phyloP scores from a whole-genome alignment of 495 filamentous ascomycete species.

The Aspergillus cristatus region DNA sequence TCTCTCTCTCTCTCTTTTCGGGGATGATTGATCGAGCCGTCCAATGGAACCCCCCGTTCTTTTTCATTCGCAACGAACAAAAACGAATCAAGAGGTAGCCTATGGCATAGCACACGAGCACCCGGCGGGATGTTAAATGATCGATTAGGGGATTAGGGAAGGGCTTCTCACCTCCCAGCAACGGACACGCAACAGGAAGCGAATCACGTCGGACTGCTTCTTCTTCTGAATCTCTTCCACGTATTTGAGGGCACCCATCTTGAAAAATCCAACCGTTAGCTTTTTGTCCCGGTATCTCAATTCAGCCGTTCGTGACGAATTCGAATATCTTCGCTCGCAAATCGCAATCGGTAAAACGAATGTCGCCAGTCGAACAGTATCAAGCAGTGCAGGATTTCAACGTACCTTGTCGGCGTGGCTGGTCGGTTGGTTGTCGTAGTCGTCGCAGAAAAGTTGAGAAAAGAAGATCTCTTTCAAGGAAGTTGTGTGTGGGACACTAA shows the following conservation, averaged over 20 bases:
- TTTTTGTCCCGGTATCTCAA: not conserved
- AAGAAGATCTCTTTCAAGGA: constrained; percentile 23
- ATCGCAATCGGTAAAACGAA: constrained; percentile 1
- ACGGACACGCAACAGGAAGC: constrained; percentile 98
- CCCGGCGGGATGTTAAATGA: constrained; percentile 41
- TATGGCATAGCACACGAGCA: constrained; percentile 36
- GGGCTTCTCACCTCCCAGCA: constrained; percentile 97
- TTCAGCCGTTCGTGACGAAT: not conserved
- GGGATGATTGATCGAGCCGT: constrained; percentile 18
- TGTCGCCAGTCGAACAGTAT: not conserved
- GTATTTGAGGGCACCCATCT: constrained; percentile 97
- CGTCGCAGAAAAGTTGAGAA: constrained; percentile 34
- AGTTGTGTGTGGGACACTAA: constrained; percentile 42
- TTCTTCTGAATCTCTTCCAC: constrained; percentile 99
- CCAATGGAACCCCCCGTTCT: constrained; percentile 11
- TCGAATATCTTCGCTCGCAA: constrained; percentile 1
- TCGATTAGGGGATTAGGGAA: constrained; percentile 36
- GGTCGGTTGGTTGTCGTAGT: constrained; percentile 43
- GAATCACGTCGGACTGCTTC: constrained; percentile 99
- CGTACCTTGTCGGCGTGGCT: constrained; percentile 45
- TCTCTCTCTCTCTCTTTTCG: constrained; percentile 6
- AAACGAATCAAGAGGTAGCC: constrained; percentile 13
- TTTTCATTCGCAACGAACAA: not conserved
- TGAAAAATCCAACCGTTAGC: constrained; percentile 16
- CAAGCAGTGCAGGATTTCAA: constrained; percentile 1